Conservation (phyloP, 306 rosid species). For the Neltuma alba region DNA sequence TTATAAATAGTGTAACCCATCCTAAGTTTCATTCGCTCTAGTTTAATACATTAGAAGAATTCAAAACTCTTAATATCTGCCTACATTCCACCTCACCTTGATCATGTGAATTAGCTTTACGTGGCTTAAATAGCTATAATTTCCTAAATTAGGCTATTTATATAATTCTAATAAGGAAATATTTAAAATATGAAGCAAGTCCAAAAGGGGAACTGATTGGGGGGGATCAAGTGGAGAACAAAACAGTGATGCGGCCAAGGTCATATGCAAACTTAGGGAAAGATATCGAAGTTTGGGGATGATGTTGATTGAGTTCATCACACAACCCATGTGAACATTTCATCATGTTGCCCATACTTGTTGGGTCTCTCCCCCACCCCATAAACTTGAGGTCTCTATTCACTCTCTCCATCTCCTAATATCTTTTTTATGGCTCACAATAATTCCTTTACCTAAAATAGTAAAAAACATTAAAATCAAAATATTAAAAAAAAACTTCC, state of each 20-base stretch:
- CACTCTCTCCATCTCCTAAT: not conserved
- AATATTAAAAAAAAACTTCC: not conserved
- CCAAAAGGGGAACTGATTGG: not conserved
- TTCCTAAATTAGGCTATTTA: not conserved
- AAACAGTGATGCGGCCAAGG: not conserved
- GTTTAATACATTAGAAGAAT: no score
- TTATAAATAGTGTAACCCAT: no score
- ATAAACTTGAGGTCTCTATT: slow-evolving; percentile 39
- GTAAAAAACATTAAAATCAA: not conserved
- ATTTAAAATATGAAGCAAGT: not conserved
- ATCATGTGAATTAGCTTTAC: no score
- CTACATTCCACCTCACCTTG: not conserved
- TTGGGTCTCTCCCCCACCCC: not conserved
- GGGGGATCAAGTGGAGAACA: not conserved
- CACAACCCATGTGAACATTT: slow-evolving; percentile 32
- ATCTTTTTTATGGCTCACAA: slow-evolving; percentile 11
- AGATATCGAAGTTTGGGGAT: not conserved
- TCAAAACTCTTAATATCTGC: no score
- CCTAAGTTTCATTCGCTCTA: not conserved
- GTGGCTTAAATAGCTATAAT: no score
- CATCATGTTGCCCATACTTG: slow-evolving; percentile 20
- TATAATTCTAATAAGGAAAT: not conserved
- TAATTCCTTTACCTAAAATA: not conserved
- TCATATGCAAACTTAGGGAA: not conserved
- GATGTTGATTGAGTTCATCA: not conserved